These are phyloP conservation scores for Gynostemma pentaphyllum DNA, from an alignment of 306 rosid species.

Conservation along the genomic window DNA sequence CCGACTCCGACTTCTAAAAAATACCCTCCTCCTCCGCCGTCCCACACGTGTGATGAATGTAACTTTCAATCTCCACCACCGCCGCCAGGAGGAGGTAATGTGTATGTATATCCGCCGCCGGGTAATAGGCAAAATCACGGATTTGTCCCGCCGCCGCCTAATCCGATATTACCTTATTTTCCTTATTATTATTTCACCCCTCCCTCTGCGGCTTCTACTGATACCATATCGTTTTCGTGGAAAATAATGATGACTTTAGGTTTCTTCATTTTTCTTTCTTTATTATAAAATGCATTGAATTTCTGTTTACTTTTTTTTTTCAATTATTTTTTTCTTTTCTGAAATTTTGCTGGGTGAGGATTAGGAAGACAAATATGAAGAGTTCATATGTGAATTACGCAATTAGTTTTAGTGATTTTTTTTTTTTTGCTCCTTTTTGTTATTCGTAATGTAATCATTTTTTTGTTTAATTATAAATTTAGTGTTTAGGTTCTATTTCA, in stretches of 20 bases:
- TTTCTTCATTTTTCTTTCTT: conserved; percentile 6
- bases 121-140: neutral
- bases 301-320: no score
- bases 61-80: conserved; percentile 23
- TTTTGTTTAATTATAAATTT: no score
- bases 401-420: no score
- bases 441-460: no score
- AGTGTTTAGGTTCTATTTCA: no score
- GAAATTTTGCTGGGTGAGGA: no score
- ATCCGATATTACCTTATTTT: neutral
- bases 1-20: conserved; percentile 10
- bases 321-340: no score
- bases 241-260: conserved; percentile 1
- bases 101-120: conserved; percentile 7
- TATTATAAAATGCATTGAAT: neutral
- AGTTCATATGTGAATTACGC: no score
- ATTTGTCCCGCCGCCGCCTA: conserved; percentile 12
- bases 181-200: conserved; percentile 9
- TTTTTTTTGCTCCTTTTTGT: no score
- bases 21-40: conserved; percentile 13
- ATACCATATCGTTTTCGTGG: conserved; percentile 5
- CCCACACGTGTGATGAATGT: conserved; percentile 12
- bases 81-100: no score
- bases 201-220: neutral
- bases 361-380: no score